These are phyloP conservation scores for Mucuna pruriens DNA, from an alignment of 306 rosid species.

Conservation along the genomic window DNA sequence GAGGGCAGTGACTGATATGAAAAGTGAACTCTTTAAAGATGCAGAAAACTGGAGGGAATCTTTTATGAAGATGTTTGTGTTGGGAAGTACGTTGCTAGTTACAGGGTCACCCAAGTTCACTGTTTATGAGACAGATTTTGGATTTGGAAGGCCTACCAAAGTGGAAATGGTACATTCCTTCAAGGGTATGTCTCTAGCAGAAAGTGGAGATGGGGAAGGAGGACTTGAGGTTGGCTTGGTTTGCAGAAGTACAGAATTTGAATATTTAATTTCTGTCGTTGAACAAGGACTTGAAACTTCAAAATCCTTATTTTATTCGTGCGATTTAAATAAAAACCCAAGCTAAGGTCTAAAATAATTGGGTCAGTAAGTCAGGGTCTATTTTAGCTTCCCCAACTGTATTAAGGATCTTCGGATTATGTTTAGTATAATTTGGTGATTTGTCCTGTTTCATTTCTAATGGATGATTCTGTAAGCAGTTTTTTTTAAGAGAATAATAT, in stretches of 20 bases:
- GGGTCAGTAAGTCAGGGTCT: background rate
- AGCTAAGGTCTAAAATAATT: background rate
- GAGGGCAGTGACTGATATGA: constrained; percentile 20
- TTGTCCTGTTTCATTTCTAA: background rate
- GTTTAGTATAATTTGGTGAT: background rate
- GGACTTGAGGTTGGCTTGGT: constrained; percentile 52
- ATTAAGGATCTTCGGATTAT: background rate
- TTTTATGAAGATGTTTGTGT: constrained; percentile 28
- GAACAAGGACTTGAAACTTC: constrained; percentile 27
- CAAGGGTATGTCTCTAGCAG: constrained; percentile 49
- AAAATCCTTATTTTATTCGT: background rate
- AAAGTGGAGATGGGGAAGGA: constrained; percentile 36
- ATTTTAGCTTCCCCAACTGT: background rate
- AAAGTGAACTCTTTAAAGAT: constrained; percentile 20
- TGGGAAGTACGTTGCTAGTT: constrained; percentile 32
- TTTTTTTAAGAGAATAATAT: background rate
- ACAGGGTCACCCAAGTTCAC: constrained; percentile 46
- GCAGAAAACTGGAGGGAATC: constrained; percentile 40
- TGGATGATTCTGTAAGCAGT: background rate
- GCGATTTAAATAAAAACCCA: background rate
- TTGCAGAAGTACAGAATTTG: background rate
- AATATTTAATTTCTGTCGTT: constrained; percentile 13
- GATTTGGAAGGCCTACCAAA: constrained; percentile 51
- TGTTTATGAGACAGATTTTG: constrained; percentile 52
- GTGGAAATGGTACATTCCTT: constrained; percentile 49